Evolutionary conservation across 768 basidiomycete genomes (phyloP), one percentile per base, ranked within the genome.

Genomic region (Strobilomyces echinocephalus): DNA sequence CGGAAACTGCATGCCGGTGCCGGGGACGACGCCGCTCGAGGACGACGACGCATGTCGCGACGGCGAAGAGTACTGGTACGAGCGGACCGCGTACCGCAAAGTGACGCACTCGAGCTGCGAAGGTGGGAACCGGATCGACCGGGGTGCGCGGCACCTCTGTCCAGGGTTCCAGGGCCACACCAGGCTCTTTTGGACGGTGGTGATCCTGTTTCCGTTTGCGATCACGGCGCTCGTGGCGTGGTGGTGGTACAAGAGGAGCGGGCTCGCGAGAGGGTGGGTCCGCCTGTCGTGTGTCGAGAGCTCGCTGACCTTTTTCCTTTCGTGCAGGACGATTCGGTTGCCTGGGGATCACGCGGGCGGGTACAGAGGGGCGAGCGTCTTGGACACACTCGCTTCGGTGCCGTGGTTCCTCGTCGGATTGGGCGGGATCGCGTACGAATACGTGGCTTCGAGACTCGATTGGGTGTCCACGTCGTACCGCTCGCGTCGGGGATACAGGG

Each of bases 401-500:
- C 95, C 95, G 0, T 95, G 87, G 85, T 95, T 89, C 76, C 66
- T 95, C 47, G 62, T 97, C 40, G 95, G 94, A 20, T 60, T 94
- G 24, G 80, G 76, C 0, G 82, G 87, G 2, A 82, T 91, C 53
- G 87, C 82, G 3, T 85, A 79, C 72, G 87, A 86, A 64, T 83
- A 80, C 70, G 75, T 84, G 2, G 64, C 76, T 0, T 81, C 80
- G 20, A 73, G 68, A 48, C 57, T 80, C 42, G 81, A 80, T 15
- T 58, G 59, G 1, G 8, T 72, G 5, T 64, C 66, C 5, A 60
- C 71, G 33, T 66, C 73, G 41, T 75, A 80, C 56, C 72, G 76
- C 15, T 53, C 78, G 9, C 74, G 82, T 52, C 73, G 82, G 18
- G 91, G 91, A 36, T 93, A 88, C 60, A 76, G 91, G 60, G 79